Evolutionary conservation across 176 grass and related monocot genomes (phyloP), one percentile per base, ranked within the genome.

Genomic region (Triticum turgidum): DNA sequence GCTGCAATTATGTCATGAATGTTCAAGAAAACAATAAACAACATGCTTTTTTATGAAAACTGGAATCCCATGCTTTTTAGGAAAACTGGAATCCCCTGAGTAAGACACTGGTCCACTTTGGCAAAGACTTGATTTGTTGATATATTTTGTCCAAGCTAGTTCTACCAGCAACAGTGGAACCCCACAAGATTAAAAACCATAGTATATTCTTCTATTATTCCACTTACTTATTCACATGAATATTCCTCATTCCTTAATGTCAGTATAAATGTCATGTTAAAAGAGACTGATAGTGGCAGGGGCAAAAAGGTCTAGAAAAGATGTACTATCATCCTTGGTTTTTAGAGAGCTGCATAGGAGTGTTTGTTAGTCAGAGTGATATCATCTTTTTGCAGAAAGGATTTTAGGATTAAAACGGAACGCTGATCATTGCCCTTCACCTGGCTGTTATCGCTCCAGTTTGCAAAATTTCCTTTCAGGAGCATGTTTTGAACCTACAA

Each of bases 401-500:
- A 22, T 38, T 30, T 14, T 22, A 21, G 49, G 29, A 63, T 34
- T 17, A 7, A 63, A 58, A 33, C 1, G 35, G 80, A 68, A 42
- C 80, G 33, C 33, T 66, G 62, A 65, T 52, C 33, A 84, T 77
- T 56, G 25, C 38, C 29, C 77, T 47, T 76, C 44, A 76, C n/a
- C 63, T 87, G 13, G 9, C 33, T 76, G 6, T 69, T 85, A 21
- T 20, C 15, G 69, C 42, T 39, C 39, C 76, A 80, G 56, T 41
- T 72, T 65, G 29, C 39, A n/a, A 54, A 2, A 54, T 47, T 39
- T 12, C 73, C 18, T 66, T 47, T 47, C 0, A 47, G 44, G 44
- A 47, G 44, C 44, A 47, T 47, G 42, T 44, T 12, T 47, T 47
- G 45, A 49, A 49, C 45, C 12, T 10, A 14, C 9, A 49, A 14